Conservation (phyloP, 2,329 filamentous ascomycete genomes). For the Tricladium varicosporioides region DNA sequence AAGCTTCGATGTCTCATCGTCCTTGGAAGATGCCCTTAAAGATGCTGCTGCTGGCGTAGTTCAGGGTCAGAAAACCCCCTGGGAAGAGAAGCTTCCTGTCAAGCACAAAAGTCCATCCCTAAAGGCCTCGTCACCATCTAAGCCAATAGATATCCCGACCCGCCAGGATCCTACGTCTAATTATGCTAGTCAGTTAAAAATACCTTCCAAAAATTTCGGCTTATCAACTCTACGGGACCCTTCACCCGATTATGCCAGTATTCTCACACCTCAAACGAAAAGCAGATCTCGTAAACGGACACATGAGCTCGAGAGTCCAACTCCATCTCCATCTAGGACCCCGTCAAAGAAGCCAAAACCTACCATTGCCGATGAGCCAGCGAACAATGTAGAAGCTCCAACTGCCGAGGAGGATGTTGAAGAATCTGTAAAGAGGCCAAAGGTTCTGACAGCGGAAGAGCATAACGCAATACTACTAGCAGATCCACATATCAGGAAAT, state of each 20-base stretch:
- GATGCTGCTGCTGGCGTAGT: constrained; percentile 10
- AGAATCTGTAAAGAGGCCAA: constrained; percentile 22
- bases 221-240: not conserved
- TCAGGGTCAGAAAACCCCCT: not conserved
- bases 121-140: not conserved
- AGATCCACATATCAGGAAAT: constrained; percentile 82
- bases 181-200: not conserved
- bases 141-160: not conserved
- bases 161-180: not conserved
- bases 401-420: no score
- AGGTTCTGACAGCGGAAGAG: constrained; percentile 75
- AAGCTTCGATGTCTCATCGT: constrained; percentile 33
- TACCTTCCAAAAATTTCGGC: not conserved
- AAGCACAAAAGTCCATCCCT: not conserved
- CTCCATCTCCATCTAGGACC: not conserved
- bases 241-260: not conserved
- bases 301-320: constrained; percentile 12
- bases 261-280: not conserved
- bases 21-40: constrained; percentile 33
- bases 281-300: constrained; percentile 9
- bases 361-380: no score
- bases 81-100: not conserved
- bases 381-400: no score
- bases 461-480: constrained; percentile 84
- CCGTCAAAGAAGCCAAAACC: no score